Evolutionary conservation across 352 stramenopile genomes (phyloP).

Genomic region (Thalassiosira ordinaria): DNA sequence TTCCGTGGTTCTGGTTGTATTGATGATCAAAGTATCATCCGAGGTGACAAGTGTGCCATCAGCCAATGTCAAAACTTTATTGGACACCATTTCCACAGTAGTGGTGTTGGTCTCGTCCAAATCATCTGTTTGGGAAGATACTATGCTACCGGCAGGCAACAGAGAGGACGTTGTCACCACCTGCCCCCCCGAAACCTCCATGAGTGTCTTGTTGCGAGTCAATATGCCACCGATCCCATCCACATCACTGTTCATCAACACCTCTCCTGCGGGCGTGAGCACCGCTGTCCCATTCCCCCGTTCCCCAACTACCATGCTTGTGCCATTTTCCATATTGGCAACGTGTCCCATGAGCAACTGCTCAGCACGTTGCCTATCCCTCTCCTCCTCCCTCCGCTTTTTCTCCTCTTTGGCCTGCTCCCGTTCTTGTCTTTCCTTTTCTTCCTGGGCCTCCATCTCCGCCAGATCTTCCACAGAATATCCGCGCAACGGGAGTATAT

Average conservation of each 20-base stretch:
- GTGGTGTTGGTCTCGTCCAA: neutral
- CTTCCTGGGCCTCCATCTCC: constrained; percentile 75
- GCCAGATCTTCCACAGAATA: constrained; percentile 76
- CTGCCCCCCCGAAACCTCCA: constrained; percentile 52
- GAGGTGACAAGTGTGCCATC: constrained; percentile 45
- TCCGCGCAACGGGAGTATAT: constrained; percentile 71
- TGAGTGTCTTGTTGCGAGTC: constrained; percentile 38
- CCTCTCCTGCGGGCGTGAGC: constrained; percentile 38
- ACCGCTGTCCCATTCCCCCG: constrained; percentile 34
- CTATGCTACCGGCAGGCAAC: constrained; percentile 24
- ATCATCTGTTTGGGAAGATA: constrained; percentile 9
- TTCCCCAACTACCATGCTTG: constrained; percentile 29
- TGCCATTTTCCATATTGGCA: constrained; percentile 44
- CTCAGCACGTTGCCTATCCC: constrained; percentile 41
- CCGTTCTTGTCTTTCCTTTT: constrained; percentile 59
- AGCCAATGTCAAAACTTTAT: constrained; percentile 62
- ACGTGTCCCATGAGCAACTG: constrained; percentile 43
- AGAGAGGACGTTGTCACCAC: constrained; percentile 39
- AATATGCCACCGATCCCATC: constrained; percentile 20
- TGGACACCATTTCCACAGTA: constrained; percentile 13
- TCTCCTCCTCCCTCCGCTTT: constrained; percentile 58
- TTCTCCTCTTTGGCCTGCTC: constrained; percentile 60
- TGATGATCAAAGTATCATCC: constrained; percentile 26
- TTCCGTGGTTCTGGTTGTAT: constrained; percentile 18
- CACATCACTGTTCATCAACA: constrained; percentile 29